These are phyloP conservation scores for Vitis hybrid DNA, from an alignment of 177 flowering plant species.

Conservation along the genomic window DNA sequence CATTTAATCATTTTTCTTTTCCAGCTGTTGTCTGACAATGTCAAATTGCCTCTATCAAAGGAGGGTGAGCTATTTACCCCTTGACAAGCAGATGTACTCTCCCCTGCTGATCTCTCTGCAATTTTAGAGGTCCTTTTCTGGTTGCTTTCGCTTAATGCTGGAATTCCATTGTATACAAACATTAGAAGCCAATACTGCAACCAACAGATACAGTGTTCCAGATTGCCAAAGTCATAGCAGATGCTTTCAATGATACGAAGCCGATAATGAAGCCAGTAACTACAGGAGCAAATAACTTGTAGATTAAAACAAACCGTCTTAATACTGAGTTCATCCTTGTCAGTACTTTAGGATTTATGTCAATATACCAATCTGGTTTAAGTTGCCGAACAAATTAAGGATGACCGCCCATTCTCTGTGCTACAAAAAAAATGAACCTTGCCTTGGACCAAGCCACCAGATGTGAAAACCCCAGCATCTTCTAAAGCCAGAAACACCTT, in stretches of 20 bases:
- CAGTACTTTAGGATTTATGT: slow-evolving; percentile 28
- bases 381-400: too few relatives aligned
- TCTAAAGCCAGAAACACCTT: too few relatives aligned
- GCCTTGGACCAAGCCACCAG: too few relatives aligned
- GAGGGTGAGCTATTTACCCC: slow-evolving; percentile 22
- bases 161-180: slow-evolving; percentile 75
- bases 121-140: slow-evolving; percentile 28
- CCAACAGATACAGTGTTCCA: slow-evolving; percentile 73
- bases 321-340: too few relatives aligned
- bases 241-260: slow-evolving; percentile 75
- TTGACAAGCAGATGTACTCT: slow-evolving; percentile 16
- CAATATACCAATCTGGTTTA: too few relatives aligned
- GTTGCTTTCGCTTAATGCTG: slow-evolving; percentile 52
- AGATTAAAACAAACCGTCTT: slow-evolving; percentile 72
- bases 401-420: too few relatives aligned
- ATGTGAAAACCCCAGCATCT: too few relatives aligned
- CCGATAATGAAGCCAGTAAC: slow-evolving; percentile 75
- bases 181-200: slow-evolving; percentile 76
- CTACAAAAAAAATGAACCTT: too few relatives aligned
- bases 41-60: slow-evolving; percentile 14
- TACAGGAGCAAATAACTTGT: slow-evolving; percentile 82
- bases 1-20: slow-evolving; percentile 13
- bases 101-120: slow-evolving; percentile 12
- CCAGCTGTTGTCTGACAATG: slow-evolving; percentile 15
- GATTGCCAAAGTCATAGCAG: slow-evolving; percentile 58